Percentiles rank a stretch among this genome's conserved stretches.
Conservation (phyloP, 2,329 filamentous ascomycete genomes). For the Penicillium sp. region DNA sequence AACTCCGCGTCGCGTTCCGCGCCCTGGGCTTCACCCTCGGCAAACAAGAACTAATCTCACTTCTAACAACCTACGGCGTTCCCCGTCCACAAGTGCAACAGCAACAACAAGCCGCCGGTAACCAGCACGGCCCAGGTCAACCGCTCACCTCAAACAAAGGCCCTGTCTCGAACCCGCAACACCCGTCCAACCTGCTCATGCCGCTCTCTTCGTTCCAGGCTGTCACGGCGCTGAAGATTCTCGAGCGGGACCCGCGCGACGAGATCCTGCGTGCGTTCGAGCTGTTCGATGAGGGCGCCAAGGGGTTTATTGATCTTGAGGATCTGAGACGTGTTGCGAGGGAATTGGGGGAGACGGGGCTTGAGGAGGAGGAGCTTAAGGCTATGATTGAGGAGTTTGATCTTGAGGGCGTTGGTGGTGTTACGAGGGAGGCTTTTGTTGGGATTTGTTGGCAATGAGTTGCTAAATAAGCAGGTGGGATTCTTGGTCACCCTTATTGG, state of each 20-base stretch:
- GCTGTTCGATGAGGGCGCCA: slow-evolving; percentile 88
- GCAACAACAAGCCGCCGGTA: slow-evolving; percentile 17
- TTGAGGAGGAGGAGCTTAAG: slow-evolving; percentile 87
- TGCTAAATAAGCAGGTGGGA: not conserved
- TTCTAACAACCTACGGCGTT: slow-evolving; percentile 78
- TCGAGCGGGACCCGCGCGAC: slow-evolving; percentile 79
- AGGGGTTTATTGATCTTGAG: slow-evolving; percentile 84
- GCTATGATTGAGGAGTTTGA: slow-evolving; percentile 99
- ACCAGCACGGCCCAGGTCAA: slow-evolving; percentile 27
- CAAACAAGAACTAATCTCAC: slow-evolving; percentile 77
- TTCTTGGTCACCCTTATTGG: slow-evolving; percentile 1
- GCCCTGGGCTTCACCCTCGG: slow-evolving; percentile 90
- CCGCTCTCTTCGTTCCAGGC: slow-evolving; percentile 70
- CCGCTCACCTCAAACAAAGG: slow-evolving; percentile 31
- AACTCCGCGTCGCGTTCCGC: slow-evolving; percentile 94
- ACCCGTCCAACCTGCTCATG: slow-evolving; percentile 67
- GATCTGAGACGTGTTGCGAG: slow-evolving; percentile 84
- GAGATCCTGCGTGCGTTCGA: slow-evolving; percentile 90
- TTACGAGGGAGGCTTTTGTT: slow-evolving; percentile 64
- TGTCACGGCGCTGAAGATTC: slow-evolving; percentile 76
- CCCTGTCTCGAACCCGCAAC: slow-evolving; percentile 52
- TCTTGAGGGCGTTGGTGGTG: slow-evolving; percentile 82
- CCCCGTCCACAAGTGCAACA: slow-evolving; percentile 59
- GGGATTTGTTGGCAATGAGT: slow-evolving; percentile 61
- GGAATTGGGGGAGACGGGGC: slow-evolving; percentile 80